phyloP scores from a whole-genome alignment of 2,329 filamentous ascomycete genomes.

The Cladosporium sp. region DNA sequence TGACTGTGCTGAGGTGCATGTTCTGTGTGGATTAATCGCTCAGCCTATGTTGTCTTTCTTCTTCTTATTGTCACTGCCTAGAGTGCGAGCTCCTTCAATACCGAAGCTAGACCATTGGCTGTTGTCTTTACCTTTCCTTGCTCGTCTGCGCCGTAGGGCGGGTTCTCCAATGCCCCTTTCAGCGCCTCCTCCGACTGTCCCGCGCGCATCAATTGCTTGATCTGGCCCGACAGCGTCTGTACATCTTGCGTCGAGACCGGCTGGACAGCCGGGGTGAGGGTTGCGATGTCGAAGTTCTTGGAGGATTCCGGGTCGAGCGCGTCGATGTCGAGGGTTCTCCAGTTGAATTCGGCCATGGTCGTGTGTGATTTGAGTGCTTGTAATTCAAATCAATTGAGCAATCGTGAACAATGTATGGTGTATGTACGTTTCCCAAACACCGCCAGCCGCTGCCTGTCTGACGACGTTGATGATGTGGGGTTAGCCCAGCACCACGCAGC shows the following conservation, averaged over 20 bases:
- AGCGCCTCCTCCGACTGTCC: constrained; percentile 86
- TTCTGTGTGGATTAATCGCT: constrained; percentile 56
- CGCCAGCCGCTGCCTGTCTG: constrained; percentile 7
- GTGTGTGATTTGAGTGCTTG: neutral
- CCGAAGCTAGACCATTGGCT: neutral
- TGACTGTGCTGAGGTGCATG: constrained; percentile 78
- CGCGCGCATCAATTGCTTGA: constrained; percentile 80
- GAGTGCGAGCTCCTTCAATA: neutral
- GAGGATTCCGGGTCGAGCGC: constrained; percentile 84
- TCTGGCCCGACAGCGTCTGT: constrained; percentile 71
- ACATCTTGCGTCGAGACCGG: constrained; percentile 75
- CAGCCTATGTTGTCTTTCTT: constrained; percentile 18
- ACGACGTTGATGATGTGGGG: constrained; percentile 12
- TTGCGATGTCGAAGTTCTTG: constrained; percentile 84
- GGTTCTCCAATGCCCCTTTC: constrained; percentile 76
- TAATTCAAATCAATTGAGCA: neutral
- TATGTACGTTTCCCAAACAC: constrained; percentile 4
- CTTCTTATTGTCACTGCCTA: constrained; percentile 4
- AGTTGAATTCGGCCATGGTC: constrained; percentile 52
- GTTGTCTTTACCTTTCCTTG: constrained; percentile 45
- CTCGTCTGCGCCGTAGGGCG: constrained; percentile 63
- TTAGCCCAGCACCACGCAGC: neutral
- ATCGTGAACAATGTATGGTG: neutral
- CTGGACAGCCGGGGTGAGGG: constrained; percentile 71
- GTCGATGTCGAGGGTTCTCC: constrained; percentile 92